phyloP scores from a whole-genome alignment of 2,329 filamentous ascomycete species.

The Alternaria triticimaculans region DNA sequence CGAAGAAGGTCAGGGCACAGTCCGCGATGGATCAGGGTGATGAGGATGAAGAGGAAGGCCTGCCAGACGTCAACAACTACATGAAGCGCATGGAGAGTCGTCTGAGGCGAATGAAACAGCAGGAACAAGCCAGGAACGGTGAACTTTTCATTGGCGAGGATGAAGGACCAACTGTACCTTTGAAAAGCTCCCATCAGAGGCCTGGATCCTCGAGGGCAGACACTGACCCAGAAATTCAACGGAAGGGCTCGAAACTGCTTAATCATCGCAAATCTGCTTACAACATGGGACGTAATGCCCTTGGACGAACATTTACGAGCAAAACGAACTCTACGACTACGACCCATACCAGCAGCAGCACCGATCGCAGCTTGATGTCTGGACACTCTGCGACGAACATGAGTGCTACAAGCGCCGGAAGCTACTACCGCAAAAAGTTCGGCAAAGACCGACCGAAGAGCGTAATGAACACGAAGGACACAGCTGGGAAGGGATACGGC shows the following conservation, averaged over 20 bases:
- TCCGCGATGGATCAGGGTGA: constrained; percentile 72
- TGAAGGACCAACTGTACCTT: constrained; percentile 64
- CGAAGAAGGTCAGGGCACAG: constrained; percentile 58
- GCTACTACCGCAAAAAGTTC: constrained; percentile 78
- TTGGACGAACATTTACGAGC: constrained; percentile 83
- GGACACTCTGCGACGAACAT: constrained; percentile 88
- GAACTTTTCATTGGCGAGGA: constrained; percentile 59
- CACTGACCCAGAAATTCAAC: constrained; percentile 33
- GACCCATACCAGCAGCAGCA: constrained; percentile 69
- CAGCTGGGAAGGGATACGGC: constrained; percentile 43
- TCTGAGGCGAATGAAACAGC: constrained; percentile 72
- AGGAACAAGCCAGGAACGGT: constrained; percentile 45
- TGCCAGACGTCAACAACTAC: constrained; percentile 81
- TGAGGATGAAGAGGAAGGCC: constrained; percentile 64
- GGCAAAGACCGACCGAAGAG: constrained; percentile 65
- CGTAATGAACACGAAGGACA: constrained; percentile 64
- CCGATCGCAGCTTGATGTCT: constrained; percentile 89
- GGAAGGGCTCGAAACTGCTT: constrained; percentile 48
- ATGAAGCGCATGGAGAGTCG: constrained; percentile 91
- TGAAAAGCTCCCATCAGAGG: constrained; percentile 58
- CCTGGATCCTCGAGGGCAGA: constrained; percentile 48
- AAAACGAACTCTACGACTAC: constrained; percentile 81
- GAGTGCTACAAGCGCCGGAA: constrained; percentile 94
- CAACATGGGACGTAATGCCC: constrained; percentile 72
- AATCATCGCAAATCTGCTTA: constrained; percentile 76